These are phyloP conservation scores for Cytospora piceae DNA, from an alignment of 2,329 filamentous ascomycete genomes.

Conservation along the genomic window DNA sequence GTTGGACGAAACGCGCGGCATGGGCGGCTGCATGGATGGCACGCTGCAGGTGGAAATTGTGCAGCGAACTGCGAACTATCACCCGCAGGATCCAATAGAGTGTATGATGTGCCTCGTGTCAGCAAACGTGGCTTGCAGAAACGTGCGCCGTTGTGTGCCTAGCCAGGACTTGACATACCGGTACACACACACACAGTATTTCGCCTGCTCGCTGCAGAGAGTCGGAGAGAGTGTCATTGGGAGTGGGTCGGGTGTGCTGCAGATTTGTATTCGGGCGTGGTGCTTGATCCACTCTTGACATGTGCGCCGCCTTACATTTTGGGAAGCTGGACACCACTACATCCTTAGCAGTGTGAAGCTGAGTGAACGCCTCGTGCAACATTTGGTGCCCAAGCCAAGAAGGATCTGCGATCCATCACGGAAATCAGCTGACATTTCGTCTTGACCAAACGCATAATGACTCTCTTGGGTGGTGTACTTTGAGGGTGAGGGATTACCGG, in stretches of 20 bases:
- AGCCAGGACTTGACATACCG: background rate
- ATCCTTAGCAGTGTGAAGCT: background rate
- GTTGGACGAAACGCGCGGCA: background rate
- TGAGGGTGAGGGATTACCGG: background rate
- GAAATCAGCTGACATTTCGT: background rate
- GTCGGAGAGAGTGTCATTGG: background rate
- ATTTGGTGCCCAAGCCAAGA: background rate
- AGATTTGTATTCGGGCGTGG: background rate
- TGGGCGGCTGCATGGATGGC: background rate
- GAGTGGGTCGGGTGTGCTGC: background rate
- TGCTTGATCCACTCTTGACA: background rate
- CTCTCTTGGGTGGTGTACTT: background rate
- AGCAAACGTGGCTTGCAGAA: background rate
- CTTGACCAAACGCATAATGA: background rate
- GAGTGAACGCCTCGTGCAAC: background rate
- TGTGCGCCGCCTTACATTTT: background rate
- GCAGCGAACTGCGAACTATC: background rate
- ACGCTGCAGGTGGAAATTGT: background rate
- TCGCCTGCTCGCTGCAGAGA: background rate
- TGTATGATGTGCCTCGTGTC: background rate
- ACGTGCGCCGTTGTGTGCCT: background rate
- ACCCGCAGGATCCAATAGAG: slow-evolving; percentile 3
- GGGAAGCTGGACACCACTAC: background rate
- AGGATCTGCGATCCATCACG: background rate
- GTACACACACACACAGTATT: no score